phyloP scores from a whole-genome alignment of 2,329 filamentous ascomycete species.

The Cryphonectria japonica region DNA sequence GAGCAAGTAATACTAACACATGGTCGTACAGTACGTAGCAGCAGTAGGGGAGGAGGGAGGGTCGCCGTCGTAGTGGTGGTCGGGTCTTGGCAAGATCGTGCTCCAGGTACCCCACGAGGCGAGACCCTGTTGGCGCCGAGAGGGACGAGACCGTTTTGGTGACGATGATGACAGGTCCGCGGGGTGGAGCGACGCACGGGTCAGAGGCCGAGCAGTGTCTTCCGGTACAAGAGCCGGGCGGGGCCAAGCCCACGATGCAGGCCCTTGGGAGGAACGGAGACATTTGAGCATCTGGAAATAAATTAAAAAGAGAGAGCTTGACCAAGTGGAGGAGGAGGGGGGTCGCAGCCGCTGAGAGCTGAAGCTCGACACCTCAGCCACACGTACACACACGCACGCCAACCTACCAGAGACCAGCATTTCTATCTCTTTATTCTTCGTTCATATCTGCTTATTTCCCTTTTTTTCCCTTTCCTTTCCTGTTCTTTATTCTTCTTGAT shows the following conservation, averaged over 20 bases:
- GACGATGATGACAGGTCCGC: constrained; percentile 5
- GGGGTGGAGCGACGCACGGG: constrained; percentile 14
- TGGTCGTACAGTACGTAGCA: neutral
- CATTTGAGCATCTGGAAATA: neutral
- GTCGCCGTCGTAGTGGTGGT: neutral
- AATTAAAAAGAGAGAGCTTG: neutral
- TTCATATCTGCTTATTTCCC: neutral
- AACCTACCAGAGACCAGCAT: neutral
- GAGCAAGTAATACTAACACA: neutral
- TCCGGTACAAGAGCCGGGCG: constrained; percentile 22
- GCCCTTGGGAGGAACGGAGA: neutral
- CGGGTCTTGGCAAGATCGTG: constrained; percentile 2
- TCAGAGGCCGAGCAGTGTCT: constrained; percentile 11
- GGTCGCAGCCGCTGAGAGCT: neutral
- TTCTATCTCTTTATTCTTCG: neutral
- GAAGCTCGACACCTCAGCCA: neutral
- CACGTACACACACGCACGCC: neutral
- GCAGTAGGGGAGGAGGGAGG: neutral
- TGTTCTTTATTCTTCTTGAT: neutral
- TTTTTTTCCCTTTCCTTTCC: too few relatives aligned
- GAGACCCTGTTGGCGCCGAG: neutral
- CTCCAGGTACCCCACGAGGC: neutral
- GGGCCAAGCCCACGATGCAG: constrained; percentile 13
- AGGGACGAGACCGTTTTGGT: neutral
- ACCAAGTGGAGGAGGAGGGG: neutral